A percentile compares a stretch with the other conserved stretches of the same genome.
Conservation (phyloP, 805 yeast genomes). For the Nakazawaea siamensis region DNA sequence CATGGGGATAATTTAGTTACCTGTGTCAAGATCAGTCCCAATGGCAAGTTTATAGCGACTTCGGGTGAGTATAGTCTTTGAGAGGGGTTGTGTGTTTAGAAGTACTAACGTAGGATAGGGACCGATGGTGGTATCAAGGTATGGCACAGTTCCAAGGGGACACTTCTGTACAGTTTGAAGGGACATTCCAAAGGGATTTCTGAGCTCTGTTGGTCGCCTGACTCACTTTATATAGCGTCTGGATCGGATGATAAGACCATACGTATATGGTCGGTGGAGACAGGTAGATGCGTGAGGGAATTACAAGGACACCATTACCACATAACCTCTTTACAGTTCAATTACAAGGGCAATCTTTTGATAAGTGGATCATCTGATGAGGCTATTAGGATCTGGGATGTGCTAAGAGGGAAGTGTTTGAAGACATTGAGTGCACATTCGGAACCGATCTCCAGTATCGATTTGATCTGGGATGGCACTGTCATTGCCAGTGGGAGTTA, state of each 20-base stretch:
- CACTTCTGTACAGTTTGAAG: slow-evolving; percentile 22
- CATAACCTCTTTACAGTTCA: slow-evolving; percentile 65
- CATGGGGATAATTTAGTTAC: slow-evolving; percentile 26
- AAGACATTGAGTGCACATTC: slow-evolving; percentile 87
- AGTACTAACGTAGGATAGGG: slow-evolving; percentile 16
- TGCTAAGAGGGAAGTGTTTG: slow-evolving; percentile 55
- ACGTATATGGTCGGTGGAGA: slow-evolving; percentile 57
- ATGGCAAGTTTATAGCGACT: slow-evolving; percentile 50
- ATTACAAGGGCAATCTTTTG: slow-evolving; percentile 66
- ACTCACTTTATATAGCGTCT: slow-evolving; percentile 64
- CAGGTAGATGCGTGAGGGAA: slow-evolving; percentile 40
- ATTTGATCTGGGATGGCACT: slow-evolving; percentile 71
- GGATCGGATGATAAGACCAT: slow-evolving; percentile 83
- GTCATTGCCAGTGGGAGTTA: slow-evolving; percentile 80
- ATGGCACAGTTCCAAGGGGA: slow-evolving; percentile 38
- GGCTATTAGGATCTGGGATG: slow-evolving; percentile 87
- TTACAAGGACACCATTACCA: slow-evolving; percentile 81
- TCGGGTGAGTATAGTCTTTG: slow-evolving; percentile 18
- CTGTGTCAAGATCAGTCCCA: slow-evolving; percentile 51
- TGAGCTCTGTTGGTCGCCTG: slow-evolving; percentile 72
- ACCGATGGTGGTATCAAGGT: slow-evolving; percentile 53
- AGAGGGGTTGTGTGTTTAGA: too few relatives aligned
- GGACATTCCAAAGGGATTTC: slow-evolving; percentile 73
- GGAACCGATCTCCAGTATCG: slow-evolving; percentile 76
- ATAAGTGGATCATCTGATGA: slow-evolving; percentile 87